Evolutionary conservation across 768 basidiomycete species (phyloP).

Genomic region (Russula ochroleuca): DNA sequence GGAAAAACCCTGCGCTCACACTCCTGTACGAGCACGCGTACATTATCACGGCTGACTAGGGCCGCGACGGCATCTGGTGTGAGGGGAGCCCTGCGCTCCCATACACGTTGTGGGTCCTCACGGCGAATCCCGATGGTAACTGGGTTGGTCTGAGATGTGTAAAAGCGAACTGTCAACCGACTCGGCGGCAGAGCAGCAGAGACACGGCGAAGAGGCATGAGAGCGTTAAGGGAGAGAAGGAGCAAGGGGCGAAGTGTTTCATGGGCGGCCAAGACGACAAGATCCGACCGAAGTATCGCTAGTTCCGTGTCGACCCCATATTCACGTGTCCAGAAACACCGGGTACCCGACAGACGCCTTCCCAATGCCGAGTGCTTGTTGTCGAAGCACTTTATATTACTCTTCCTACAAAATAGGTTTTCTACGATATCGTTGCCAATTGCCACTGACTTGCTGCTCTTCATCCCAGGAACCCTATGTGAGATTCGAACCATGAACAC

Average conservation of each 20-base stretch:
- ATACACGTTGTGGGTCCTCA: constrained; percentile 75
- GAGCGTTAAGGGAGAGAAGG: background rate
- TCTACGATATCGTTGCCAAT: no score
- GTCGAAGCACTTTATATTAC: no score
- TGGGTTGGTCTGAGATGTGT: constrained; percentile 11
- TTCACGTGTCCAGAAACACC: no score
- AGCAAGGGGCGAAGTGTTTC: background rate
- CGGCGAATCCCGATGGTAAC: constrained; percentile 57
- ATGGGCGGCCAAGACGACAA: background rate
- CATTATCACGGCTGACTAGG: constrained; percentile 52
- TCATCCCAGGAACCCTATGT: no score
- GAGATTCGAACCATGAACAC: no score
- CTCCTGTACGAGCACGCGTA: constrained; percentile 68
- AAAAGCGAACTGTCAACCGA: background rate
- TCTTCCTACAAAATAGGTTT: no score
- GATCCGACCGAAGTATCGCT: background rate
- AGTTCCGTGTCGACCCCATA: background rate
- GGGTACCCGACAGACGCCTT: no score
- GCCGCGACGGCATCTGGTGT: constrained; percentile 68
- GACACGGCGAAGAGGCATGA: constrained; percentile 23
- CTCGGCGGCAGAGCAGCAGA: constrained; percentile 11
- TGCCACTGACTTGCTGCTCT: no score
- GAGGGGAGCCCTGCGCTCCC: constrained; percentile 83
- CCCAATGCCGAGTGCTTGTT: no score
- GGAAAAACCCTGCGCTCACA: constrained; percentile 74